These are phyloP conservation scores for Darksidea phi DNA, from an alignment of 495 filamentous ascomycete species.

Conservation along the genomic window DNA sequence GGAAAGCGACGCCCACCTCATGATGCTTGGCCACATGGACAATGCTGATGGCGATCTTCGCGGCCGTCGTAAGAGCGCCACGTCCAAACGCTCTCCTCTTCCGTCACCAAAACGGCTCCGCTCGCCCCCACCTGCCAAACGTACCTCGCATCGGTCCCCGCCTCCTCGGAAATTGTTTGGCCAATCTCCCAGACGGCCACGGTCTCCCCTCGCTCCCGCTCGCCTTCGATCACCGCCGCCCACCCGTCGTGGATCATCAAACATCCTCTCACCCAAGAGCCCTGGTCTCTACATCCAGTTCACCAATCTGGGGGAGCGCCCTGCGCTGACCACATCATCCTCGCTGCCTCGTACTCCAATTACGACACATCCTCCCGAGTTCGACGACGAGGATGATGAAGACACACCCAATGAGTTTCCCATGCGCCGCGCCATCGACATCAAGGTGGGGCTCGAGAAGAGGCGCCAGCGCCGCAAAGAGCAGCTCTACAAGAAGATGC, in stretches of 20 bases:
- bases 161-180: conserved; percentile 65
- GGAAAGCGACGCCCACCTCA: conserved; percentile 58
- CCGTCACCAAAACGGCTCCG: conserved; percentile 52
- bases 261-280: conserved; percentile 21
- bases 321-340: conserved; percentile 40
- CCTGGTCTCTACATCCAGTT: conserved; percentile 9
- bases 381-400: conserved; percentile 29
- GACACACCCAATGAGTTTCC: conserved; percentile 32
- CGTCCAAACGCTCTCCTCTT: conserved; percentile 48
- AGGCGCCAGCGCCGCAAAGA: conserved; percentile 88
- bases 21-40: conserved; percentile 60
- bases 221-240: conserved; percentile 56
- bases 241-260: conserved; percentile 46
- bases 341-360: conserved; percentile 42
- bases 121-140: conserved; percentile 47
- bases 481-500: conserved; percentile 83
- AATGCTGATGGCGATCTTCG: conserved; percentile 41
- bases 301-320: conserved; percentile 38
- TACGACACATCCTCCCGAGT: conserved; percentile 11
- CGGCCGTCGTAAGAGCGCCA: conserved; percentile 42
- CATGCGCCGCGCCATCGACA: conserved; percentile 81
- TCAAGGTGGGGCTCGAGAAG: conserved; percentile 92
- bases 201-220: conserved; percentile 59
- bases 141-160: conserved; percentile 52
- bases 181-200: conserved; percentile 67